Evolutionary conservation across 1,284 basidiomycete genomes (phyloP), one percentile per base, ranked within the genome.

Genomic region (Microbotryum silenes-acaulis): DNA sequence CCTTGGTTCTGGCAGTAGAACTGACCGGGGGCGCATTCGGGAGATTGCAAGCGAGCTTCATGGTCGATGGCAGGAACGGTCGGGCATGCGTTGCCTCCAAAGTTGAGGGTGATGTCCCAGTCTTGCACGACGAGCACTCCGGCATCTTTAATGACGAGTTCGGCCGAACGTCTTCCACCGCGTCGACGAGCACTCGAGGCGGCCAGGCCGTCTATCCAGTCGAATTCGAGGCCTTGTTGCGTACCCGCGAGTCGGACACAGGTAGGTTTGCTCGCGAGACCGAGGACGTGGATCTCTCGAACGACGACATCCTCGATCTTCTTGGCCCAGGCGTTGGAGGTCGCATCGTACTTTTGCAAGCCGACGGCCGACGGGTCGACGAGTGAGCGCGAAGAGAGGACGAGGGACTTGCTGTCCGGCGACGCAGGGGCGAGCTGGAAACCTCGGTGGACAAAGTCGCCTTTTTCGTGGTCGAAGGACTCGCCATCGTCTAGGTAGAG

Each of bases 401-500:
- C 77, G 52, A 82, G 69, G 47, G 75, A 77, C 73, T 79, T 79
- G 54, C 51, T 71, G 72, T 78, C 80, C 12, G 54, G 59, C 7
- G 42, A 37, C 50, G 33, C 23, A 6, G 57, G 57, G 51, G 78
- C 78, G 21, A 87, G 85, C n/a, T 74, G 73, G 74, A 93, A 87
- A 63, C 80, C 78, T 61, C 88, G 83, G 87, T 88, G 93, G 56
- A 97, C 80, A 73, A 89, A 85, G 55, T 91, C 80, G 42, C 94
- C 93, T 6, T 82, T 72, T 68, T 85, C 79, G 76, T 92, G 86
- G 1, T 81, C 79, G 75, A 86, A 97, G 0, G 87, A 85, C 66
- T 88, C 88, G 8, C 96, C 94, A 72, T 98, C 96, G 75, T 98
- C 96, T 59, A 96, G 81, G 77, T 98, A 99, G 46, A 99, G 80